Base-by-base conservation (phyloP, 2,329 filamentous ascomycete genomes). In the Aspergillus awamori region DNA sequence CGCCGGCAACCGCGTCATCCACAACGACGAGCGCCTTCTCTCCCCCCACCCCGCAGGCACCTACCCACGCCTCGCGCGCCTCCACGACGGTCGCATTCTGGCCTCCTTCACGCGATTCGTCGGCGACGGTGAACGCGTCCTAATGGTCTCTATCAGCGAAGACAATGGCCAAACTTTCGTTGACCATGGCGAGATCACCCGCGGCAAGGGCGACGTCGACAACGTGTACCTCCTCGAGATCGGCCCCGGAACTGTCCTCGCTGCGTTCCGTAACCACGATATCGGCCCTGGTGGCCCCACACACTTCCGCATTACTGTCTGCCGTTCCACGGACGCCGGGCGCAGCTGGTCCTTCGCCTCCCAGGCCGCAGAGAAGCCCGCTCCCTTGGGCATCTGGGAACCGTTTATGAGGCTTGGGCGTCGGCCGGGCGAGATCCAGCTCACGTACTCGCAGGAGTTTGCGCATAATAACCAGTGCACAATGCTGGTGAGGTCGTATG, bases 271-370 rank as follows among this genome's bases (percentile, higher is more conserved):
- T 5, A 83, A 83, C 68, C 80, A 82, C 59, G 76, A 78, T 43
- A 67, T 75, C 4, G 78, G 74, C 2, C 72, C 73, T 0, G 48
- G 69, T 20, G 73, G 75, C 2, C 73, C 73, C 0, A 76, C 75
- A 5, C 75, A 81, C 67, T 83, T 80, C 69, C 80, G 81, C 30
- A 82, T 83, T 66, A 83, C 81, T 0, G 80, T 83, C 13, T 83
- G 80, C 62, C 76, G 79, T 54, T 82, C 79, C 30, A 66, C 58
- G 1, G 80, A 83, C 63, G 77, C 75, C 52, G 81, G 81, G 1
- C 71, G 70, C 1, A 74, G 66, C 3, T 83, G 81, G 81, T 61
- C 62, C 3, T 83, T 74, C 65, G 72, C 78, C 2, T 76, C 79
- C 22, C 80, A 83, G 65, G 81, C 80, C 4, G 72, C 70, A 0